These are phyloP conservation scores for Omphalotus olearius DNA, from an alignment of 1,284 basidiomycete genomes.

Conservation along the genomic window DNA sequence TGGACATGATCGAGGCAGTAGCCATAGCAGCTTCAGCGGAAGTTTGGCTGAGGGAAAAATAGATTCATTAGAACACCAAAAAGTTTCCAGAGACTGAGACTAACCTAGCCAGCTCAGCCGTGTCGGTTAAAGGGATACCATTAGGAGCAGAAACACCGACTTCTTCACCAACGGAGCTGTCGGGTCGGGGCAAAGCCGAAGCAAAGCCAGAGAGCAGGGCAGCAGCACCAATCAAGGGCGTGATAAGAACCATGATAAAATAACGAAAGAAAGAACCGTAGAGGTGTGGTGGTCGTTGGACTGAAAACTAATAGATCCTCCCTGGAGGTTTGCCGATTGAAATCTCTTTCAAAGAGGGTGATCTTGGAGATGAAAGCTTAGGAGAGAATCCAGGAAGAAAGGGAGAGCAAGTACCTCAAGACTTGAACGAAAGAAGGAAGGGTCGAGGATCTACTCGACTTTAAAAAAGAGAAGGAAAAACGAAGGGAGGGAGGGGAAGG, in stretches of 20 bases:
- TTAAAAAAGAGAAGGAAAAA: conserved; percentile 34
- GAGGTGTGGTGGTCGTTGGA: conserved; percentile 37
- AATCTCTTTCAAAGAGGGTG: conserved; percentile 72
- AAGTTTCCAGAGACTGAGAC: background rate
- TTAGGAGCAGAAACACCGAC: conserved; percentile 20
- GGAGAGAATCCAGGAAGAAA: conserved; percentile 1
- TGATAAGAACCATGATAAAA: conserved; percentile 52
- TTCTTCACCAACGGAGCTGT: conserved; percentile 39
- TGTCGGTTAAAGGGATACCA: conserved; percentile 17
- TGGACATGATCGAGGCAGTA: no score
- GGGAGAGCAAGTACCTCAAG: conserved; percentile 36
- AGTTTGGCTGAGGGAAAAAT: conserved; percentile 9
- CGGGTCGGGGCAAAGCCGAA: conserved; percentile 43
- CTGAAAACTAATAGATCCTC: conserved; percentile 42
- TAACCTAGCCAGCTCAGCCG: conserved; percentile 16
- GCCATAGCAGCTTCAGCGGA: background rate
- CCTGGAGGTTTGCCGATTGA: conserved; percentile 47
- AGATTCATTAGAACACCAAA: background rate
- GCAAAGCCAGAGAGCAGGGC: conserved; percentile 48
- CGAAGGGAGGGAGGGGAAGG: conserved; percentile 21
- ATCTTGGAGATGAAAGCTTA: conserved; percentile 31
- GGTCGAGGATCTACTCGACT: conserved; percentile 64
- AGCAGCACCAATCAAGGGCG: conserved; percentile 47
- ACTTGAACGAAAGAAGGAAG: conserved; percentile 42
- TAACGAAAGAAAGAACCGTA: conserved; percentile 38